Evolutionary conservation across 345 rosid species (phyloP).

Genomic region (Laguncularia racemosa): DNA sequence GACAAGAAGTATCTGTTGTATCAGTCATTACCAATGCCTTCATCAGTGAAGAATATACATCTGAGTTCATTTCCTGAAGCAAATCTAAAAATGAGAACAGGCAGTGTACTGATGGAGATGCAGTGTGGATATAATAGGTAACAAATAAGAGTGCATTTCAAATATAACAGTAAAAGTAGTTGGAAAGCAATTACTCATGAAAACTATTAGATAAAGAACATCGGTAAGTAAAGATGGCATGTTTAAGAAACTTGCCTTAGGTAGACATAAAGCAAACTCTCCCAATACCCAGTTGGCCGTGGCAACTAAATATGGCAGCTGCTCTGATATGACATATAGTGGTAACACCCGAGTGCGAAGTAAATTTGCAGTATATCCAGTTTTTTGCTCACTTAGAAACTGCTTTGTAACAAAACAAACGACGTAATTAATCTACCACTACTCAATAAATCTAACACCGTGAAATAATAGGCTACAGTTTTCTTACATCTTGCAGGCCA

Average conservation of each 20-base stretch:
- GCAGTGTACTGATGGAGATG: slow-evolving; percentile 1
- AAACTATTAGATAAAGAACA: background rate
- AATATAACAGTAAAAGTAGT: too few species aligned
- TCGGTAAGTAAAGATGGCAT: slow-evolving; percentile 3
- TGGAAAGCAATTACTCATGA: background rate
- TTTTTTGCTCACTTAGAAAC: slow-evolving; percentile 68
- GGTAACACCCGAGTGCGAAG: slow-evolving; percentile 57
- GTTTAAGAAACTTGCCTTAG: slow-evolving; percentile 40
- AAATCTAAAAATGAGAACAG: slow-evolving; percentile 9
- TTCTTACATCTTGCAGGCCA: slow-evolving; percentile 85
- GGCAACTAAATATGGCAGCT: slow-evolving; percentile 68
- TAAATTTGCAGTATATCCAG: slow-evolving; percentile 42
- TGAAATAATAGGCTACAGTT: slow-evolving; percentile 12
- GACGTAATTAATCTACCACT: background rate
- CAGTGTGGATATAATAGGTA: background rate
- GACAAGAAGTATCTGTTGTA: slow-evolving; percentile 39
- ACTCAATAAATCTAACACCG: background rate
- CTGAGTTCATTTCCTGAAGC: slow-evolving; percentile 57
- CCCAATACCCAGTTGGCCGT: slow-evolving; percentile 83
- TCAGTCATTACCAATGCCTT: slow-evolving; percentile 70
- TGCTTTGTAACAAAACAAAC: slow-evolving; percentile 20
- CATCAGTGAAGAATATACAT: slow-evolving; percentile 59
- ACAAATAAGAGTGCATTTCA: background rate
- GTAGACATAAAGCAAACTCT: slow-evolving; percentile 72
- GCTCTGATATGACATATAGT: slow-evolving; percentile 34